A percentile compares a stretch with the other conserved stretches of the same genome.
phyloP scores from a whole-genome alignment of 2,329 filamentous ascomycete genomes.

The Aspergillus carbonarius region DNA sequence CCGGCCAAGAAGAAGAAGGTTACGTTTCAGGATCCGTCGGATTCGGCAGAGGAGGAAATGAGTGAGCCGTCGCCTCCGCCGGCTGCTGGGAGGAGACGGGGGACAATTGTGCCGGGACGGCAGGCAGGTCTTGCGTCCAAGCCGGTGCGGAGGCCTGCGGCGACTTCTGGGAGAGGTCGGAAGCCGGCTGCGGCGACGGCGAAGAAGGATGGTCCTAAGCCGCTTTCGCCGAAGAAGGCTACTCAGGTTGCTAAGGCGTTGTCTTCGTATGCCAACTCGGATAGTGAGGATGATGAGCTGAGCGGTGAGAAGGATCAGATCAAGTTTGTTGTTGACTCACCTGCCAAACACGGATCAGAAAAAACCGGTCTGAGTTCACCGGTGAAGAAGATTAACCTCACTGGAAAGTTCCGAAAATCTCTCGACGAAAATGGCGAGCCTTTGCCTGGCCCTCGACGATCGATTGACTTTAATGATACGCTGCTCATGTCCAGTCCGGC shows the following conservation, averaged over 20 bases:
- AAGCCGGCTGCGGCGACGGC: slow-evolving; percentile 29
- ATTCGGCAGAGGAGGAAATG: slow-evolving; percentile 44
- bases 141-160: slow-evolving; percentile 45
- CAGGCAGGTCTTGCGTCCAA: slow-evolving; percentile 45
- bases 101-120: slow-evolving; percentile 22
- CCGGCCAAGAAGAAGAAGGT: slow-evolving; percentile 46
- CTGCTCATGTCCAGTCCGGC: slow-evolving; percentile 46
- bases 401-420: slow-evolving; percentile 24
- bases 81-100: slow-evolving; percentile 24
- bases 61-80: slow-evolving; percentile 25
- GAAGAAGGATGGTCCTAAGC: slow-evolving; percentile 33
- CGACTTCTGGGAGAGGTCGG: slow-evolving; percentile 29
- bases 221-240: slow-evolving; percentile 51
- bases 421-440: slow-evolving; percentile 37
- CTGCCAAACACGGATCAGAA: slow-evolving; percentile 30
- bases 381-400: slow-evolving; percentile 34
- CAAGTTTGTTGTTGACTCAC: slow-evolving; percentile 36
- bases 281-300: slow-evolving; percentile 47
- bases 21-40: slow-evolving; percentile 46
- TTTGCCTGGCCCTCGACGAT: slow-evolving; percentile 26
- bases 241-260: slow-evolving; percentile 46
- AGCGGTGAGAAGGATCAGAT: slow-evolving; percentile 35
- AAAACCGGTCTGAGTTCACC: slow-evolving; percentile 34
- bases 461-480: slow-evolving; percentile 34
- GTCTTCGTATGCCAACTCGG: slow-evolving; percentile 37